Conservation (phyloP, 345 rosid species). For the Salix koriyanagi region DNA sequence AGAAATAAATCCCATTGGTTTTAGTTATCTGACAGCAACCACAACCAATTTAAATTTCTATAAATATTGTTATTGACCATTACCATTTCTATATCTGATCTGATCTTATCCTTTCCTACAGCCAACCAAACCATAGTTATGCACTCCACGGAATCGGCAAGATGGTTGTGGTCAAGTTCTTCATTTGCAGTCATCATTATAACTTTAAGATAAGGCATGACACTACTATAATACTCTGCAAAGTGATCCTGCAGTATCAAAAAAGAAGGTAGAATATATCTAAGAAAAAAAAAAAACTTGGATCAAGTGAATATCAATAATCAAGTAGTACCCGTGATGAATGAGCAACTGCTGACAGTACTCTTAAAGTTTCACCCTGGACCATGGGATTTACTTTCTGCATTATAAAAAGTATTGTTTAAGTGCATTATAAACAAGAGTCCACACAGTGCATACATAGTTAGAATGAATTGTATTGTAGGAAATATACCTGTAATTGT, state of each 20-base stretch:
- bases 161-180: not conserved
- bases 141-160: not conserved
- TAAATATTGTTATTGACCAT: not conserved
- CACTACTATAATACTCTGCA: constrained; percentile 26
- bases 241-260: constrained; percentile 7
- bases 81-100: constrained; percentile 4
- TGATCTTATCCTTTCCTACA: constrained; percentile 9
- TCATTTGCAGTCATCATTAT: constrained; percentile 21
- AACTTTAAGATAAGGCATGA: constrained; percentile 31
- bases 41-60: too few relatives aligned
- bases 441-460: not conserved
- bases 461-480: not conserved
- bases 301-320: too few relatives aligned
- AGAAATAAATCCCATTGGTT: not conserved
- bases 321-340: constrained; percentile 6
- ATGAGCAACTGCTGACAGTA: not conserved
- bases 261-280: not conserved
- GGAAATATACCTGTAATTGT: not conserved
- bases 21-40: not conserved
- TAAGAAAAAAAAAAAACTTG: not conserved
- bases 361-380: not conserved
- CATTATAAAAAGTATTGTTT: not conserved
- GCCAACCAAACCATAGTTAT: constrained; percentile 8
- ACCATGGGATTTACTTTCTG: constrained; percentile 2
- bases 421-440: not conserved